Evolutionary conservation across 1,139 yeast species (phyloP).

Genomic region (Suhomyces choctaworum): DNA sequence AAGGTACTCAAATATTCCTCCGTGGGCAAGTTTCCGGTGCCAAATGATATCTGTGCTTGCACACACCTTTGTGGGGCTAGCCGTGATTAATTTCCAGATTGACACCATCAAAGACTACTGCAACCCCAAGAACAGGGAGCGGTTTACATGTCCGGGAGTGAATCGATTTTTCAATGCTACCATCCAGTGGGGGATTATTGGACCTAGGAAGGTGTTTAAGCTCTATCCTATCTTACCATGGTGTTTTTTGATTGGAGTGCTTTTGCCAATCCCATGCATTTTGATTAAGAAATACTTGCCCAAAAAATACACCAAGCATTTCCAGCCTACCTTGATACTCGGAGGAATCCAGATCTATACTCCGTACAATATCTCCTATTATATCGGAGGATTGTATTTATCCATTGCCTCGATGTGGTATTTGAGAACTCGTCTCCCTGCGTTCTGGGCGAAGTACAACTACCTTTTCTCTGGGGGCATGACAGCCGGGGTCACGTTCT

Average conservation of each 20-base stretch:
- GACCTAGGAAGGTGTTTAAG: slow-evolving; percentile 35
- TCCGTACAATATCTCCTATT: slow-evolving; percentile 21
- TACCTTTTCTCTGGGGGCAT: slow-evolving; percentile 20
- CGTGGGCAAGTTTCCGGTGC: slow-evolving; percentile 35
- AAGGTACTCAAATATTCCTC: slow-evolving; percentile 37
- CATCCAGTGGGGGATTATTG: slow-evolving; percentile 39
- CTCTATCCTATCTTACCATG: slow-evolving; percentile 35
- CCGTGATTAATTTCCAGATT: slow-evolving; percentile 33
- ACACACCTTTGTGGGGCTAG: slow-evolving; percentile 26
- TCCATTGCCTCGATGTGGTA: slow-evolving; percentile 19
- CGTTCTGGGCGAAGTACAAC: slow-evolving; percentile 24
- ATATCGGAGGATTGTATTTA: slow-evolving; percentile 18
- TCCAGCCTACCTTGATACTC: slow-evolving; percentile 22
- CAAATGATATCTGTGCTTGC: slow-evolving; percentile 33
- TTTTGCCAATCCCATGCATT: slow-evolving; percentile 30
- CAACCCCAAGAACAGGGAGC: slow-evolving; percentile 27
- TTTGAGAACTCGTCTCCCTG: slow-evolving; percentile 16
- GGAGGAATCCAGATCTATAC: slow-evolving; percentile 20
- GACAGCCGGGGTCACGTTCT: slow-evolving; percentile 23
- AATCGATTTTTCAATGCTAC: slow-evolving; percentile 35
- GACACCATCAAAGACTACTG: slow-evolving; percentile 29
- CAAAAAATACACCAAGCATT: slow-evolving; percentile 10
- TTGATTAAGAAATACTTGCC: slow-evolving; percentile 26
- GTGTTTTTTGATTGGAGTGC: slow-evolving; percentile 35
- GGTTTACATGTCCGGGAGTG: slow-evolving; percentile 36